A percentile compares a stretch with the other conserved stretches of the same genome.
Conservation (phyloP, 371 early-diverging fungal species). For the Aphelidium insulamus region DNA sequence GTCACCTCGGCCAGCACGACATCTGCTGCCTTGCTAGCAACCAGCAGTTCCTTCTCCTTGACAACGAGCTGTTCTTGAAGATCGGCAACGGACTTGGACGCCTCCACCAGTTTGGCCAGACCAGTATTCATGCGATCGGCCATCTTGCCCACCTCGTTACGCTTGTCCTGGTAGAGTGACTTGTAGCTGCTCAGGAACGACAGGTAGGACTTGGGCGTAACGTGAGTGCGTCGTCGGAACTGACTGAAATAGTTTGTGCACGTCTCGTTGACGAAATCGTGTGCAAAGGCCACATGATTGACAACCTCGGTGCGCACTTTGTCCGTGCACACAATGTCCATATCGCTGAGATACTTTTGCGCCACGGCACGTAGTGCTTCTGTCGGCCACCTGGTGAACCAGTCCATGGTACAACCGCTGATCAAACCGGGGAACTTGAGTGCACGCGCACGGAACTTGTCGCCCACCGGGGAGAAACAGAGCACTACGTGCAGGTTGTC, state of each 20-base stretch:
- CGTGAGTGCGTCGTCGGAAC: slow-evolving; percentile 30
- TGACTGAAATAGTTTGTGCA: slow-evolving; percentile 29
- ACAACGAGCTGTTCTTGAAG: slow-evolving; percentile 30
- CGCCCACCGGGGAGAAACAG: slow-evolving; percentile 36
- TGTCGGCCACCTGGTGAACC: slow-evolving; percentile 34
- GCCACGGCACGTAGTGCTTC: slow-evolving; percentile 29
- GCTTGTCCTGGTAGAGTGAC: slow-evolving; percentile 16
- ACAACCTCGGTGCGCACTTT: slow-evolving; percentile 23
- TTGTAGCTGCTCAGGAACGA: slow-evolving; percentile 30
- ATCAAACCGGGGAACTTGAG: slow-evolving; percentile 34
- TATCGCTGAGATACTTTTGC: slow-evolving; percentile 23
- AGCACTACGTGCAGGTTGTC: slow-evolving; percentile 31
- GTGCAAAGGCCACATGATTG: slow-evolving; percentile 28
- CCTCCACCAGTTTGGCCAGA: slow-evolving; percentile 28
- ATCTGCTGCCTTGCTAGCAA: slow-evolving; percentile 30
- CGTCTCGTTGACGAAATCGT: slow-evolving; percentile 26
- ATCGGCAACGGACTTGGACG: slow-evolving; percentile 24
- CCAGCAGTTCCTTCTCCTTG: slow-evolving; percentile 29
- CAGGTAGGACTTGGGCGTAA: slow-evolving; percentile 33
- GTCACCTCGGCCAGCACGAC: slow-evolving; percentile 29
- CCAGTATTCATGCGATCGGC: slow-evolving; percentile 36
- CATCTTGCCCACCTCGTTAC: slow-evolving; percentile 20
- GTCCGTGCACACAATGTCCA: slow-evolving; percentile 25
- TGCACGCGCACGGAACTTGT: slow-evolving; percentile 30
- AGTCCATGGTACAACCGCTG: slow-evolving; percentile 34